Percentiles rank a stretch among this genome's conserved stretches.
Evolutionary conservation across 1,284 basidiomycete species (phyloP).

Genomic region (Uromyces viciae-fabae): DNA sequence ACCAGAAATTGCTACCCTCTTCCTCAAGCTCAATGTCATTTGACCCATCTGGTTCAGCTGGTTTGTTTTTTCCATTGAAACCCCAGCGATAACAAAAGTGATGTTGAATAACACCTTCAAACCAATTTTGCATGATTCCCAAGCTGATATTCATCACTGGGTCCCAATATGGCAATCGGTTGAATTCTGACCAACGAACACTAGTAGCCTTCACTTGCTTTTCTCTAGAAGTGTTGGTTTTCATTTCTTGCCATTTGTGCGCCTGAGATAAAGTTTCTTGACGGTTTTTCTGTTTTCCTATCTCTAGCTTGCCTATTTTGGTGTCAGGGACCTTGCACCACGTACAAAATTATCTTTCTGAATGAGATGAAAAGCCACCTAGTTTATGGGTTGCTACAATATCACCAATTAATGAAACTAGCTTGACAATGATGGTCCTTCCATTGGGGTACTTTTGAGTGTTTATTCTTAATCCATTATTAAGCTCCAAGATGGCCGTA

Average conservation of each 20-base stretch:
- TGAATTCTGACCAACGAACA: constrained; percentile 25
- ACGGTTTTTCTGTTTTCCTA: neutral
- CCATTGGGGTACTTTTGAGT: neutral
- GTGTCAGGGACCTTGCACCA: neutral
- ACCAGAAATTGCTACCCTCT: neutral
- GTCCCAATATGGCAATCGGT: constrained; percentile 11
- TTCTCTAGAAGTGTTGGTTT: neutral
- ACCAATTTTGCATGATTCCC: constrained; percentile 27
- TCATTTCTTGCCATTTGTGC: neutral
- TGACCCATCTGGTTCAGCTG: no score
- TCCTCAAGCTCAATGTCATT: no score
- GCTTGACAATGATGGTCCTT: neutral
- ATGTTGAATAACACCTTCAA: constrained; percentile 9
- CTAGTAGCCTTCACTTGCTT: neutral
- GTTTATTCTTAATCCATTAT: neutral
- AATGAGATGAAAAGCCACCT: constrained; percentile 21
- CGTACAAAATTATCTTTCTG: neutral
- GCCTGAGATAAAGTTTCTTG: neutral
- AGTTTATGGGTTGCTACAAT: constrained; percentile 34
- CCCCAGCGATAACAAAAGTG: constrained; percentile 7
- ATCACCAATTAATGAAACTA: constrained; percentile 1
- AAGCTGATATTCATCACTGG: constrained; percentile 7
- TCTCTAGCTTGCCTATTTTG: neutral
- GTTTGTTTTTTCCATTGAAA: neutral
- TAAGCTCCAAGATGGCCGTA: neutral